Percentiles rank a stretch among this genome's conserved stretches.
phyloP scores from a whole-genome alignment of 352 stramenopile species.

The Phytophthora capsici region DNA sequence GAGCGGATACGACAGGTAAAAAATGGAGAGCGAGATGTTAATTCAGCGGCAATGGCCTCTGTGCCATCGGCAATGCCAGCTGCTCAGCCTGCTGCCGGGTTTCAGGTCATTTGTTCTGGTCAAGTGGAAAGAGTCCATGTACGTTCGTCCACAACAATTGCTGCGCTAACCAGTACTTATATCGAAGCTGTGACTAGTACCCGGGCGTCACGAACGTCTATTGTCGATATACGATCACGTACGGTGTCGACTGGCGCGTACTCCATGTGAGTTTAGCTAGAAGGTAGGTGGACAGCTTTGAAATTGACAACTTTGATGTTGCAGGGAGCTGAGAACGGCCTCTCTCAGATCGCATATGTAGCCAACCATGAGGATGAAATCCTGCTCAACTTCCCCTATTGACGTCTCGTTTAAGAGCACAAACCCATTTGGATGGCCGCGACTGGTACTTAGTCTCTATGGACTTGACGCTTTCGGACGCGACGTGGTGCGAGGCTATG shows the following conservation, averaged over 20 bases:
- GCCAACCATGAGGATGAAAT: constrained; percentile 65
- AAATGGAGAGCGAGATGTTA: background rate
- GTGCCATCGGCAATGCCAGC: constrained; percentile 11
- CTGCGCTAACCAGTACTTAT: too few relatives aligned
- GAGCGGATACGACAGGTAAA: constrained; percentile 27
- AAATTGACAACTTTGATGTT: constrained; percentile 9
- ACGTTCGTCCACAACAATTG: constrained; percentile 3
- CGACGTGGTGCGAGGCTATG: constrained; percentile 93
- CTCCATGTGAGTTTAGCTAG: constrained; percentile 62
- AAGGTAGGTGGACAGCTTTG: background rate
- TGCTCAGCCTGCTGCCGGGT: constrained; percentile 40
- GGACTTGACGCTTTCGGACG: constrained; percentile 91
- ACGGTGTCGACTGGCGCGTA: constrained; percentile 93
- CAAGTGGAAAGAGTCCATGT: constrained; percentile 69
- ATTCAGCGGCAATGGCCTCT: background rate
- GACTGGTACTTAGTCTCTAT: constrained; percentile 90
- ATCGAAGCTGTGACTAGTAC: constrained; percentile 63
- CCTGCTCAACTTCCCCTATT: constrained; percentile 96
- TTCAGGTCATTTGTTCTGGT: constrained; percentile 68
- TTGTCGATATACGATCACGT: constrained; percentile 92
- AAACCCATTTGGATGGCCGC: constrained; percentile 95
- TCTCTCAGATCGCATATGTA: constrained; percentile 89
- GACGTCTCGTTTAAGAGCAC: constrained; percentile 96
- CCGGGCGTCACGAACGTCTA: constrained; percentile 89
- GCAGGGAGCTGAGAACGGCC: constrained; percentile 77